Percentiles rank a stretch among this genome's conserved stretches.
These are phyloP conservation scores for Neurospora sp. DNA, from an alignment of 495 filamentous ascomycete genomes.

Conservation along the genomic window DNA sequence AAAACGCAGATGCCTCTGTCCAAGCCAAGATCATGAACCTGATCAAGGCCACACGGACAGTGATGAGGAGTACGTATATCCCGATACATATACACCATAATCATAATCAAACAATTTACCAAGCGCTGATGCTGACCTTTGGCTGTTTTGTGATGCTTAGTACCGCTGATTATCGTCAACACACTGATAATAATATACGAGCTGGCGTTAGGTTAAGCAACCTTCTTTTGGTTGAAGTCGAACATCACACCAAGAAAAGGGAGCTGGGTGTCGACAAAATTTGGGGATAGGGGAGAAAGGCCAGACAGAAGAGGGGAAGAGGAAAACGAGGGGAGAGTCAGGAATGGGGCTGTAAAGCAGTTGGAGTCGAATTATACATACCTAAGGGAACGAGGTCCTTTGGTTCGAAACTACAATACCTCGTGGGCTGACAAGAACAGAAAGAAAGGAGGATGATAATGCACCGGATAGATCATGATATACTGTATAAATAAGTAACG, in stretches of 20 bases:
- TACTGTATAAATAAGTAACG: not conserved
- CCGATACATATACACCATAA: slow-evolving; percentile 8
- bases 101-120: no score
- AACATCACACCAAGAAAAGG: not conserved
- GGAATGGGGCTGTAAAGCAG: not conserved
- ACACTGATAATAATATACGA: slow-evolving; percentile 84
- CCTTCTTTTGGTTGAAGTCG: not conserved
- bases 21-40: slow-evolving; percentile 82
- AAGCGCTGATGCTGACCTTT: no score
- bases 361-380: not conserved
- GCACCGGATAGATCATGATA: not conserved
- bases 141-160: slow-evolving; percentile 30
- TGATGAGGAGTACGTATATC: slow-evolving; percentile 75
- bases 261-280: not conserved
- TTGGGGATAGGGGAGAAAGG: not conserved
- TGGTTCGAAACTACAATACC: not conserved
- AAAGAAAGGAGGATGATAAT: not conserved
- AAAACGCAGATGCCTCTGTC: slow-evolving; percentile 61
- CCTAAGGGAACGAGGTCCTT: not conserved
- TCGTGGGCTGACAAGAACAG: not conserved
- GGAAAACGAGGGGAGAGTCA: not conserved
- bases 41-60: slow-evolving; percentile 58
- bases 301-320: not conserved
- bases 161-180: slow-evolving; percentile 91
- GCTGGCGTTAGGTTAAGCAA: slow-evolving; percentile 67